Conservation (phyloP, 495 filamentous ascomycete genomes). For the Podospora comata region DNA sequence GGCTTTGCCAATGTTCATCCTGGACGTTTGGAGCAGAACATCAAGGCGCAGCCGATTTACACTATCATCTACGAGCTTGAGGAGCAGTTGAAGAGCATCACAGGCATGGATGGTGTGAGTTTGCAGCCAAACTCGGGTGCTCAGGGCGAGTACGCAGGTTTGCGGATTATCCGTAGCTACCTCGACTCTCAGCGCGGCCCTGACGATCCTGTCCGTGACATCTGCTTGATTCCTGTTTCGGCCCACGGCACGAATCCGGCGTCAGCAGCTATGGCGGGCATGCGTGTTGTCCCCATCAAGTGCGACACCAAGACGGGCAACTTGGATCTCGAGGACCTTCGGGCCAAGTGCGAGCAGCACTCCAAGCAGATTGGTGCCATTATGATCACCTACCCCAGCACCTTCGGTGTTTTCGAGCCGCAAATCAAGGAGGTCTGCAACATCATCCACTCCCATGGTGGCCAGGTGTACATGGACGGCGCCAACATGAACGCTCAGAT, state of each 20-base stretch:
- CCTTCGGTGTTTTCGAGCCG: slow-evolving; percentile 95
- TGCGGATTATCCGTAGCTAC: slow-evolving; percentile 89
- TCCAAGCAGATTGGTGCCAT: slow-evolving; percentile 84
- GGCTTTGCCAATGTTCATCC: slow-evolving; percentile 88
- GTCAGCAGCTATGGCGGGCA: slow-evolving; percentile 94
- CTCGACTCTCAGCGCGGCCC: slow-evolving; percentile 60
- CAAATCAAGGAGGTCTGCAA: slow-evolving; percentile 81
- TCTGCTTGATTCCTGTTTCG: slow-evolving; percentile 94
- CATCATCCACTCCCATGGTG: slow-evolving; percentile 82
- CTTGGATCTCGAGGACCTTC: slow-evolving; percentile 81
- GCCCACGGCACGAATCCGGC: slow-evolving; percentile 98
- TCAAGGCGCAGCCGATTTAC: slow-evolving; percentile 59
- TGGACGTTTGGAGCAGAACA: slow-evolving; percentile 56
- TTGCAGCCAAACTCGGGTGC: slow-evolving; percentile 96
- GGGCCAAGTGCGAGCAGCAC: slow-evolving; percentile 84
- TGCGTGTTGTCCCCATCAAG: slow-evolving; percentile 93
- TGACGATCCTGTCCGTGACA: slow-evolving; percentile 72
- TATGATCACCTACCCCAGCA: slow-evolving; percentile 98
- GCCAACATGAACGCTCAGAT: slow-evolving; percentile 99
- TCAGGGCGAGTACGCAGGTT: slow-evolving; percentile 92
- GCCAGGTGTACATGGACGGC: slow-evolving; percentile 98
- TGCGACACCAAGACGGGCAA: slow-evolving; percentile 87
- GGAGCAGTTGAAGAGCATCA: slow-evolving; percentile 76
- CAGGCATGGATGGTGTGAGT: slow-evolving; percentile 85
- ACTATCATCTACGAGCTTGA: slow-evolving; percentile 69